These are phyloP conservation scores for Cladobotryum mycophilum DNA, from an alignment of 2,329 filamentous ascomycete species.

Conservation along the genomic window DNA sequence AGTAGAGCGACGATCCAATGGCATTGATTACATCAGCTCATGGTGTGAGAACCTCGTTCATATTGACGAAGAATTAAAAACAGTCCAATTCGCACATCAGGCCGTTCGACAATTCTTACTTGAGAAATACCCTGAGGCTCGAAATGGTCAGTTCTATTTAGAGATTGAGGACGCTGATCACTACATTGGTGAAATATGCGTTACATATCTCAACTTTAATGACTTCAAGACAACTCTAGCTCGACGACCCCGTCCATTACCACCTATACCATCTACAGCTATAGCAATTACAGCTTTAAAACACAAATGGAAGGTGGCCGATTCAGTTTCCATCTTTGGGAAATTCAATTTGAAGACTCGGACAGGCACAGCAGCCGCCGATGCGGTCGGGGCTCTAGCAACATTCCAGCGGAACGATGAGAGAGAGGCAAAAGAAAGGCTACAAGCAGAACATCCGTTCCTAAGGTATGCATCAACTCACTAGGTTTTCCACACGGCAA, in stretches of 20 bases:
- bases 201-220: slow-evolving; percentile 34
- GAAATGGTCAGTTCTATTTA: slow-evolving; percentile 14
- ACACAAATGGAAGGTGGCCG: background rate
- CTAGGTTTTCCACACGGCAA: slow-evolving; percentile 7
- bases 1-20: slow-evolving; percentile 20
- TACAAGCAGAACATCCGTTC: slow-evolving; percentile 4
- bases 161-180: slow-evolving; percentile 20
- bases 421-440: background rate
- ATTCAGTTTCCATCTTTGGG: background rate
- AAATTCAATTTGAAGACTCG: background rate
- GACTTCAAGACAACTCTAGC: slow-evolving; percentile 30
- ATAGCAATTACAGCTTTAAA: background rate
- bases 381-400: background rate
- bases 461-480: slow-evolving; percentile 9
- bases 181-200: slow-evolving; percentile 29
- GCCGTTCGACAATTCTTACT: slow-evolving; percentile 26
- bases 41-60: slow-evolving; percentile 30
- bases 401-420: background rate
- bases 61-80: slow-evolving; percentile 23
- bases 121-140: background rate
- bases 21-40: slow-evolving; percentile 20
- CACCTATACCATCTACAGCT: background rate
- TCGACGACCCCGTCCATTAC: background rate
- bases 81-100: slow-evolving; percentile 29
- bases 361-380: background rate